Evolutionary conservation across 805 yeast genomes (phyloP).

Genomic region (Maudiozyma serrabonitensis): DNA sequence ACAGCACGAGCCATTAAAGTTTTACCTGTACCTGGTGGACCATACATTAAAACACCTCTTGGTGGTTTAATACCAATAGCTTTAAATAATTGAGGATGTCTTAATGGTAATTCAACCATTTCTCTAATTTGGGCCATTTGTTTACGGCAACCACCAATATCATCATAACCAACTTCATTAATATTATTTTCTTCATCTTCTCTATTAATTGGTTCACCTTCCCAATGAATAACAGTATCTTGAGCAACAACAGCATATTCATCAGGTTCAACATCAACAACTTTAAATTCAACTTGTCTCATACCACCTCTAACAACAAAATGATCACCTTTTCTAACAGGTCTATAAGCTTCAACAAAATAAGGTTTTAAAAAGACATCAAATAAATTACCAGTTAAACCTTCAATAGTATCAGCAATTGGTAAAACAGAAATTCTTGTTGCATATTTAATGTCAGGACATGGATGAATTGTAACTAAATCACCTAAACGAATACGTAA

Average conservation of each 20-base stretch:
- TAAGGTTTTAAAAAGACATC: constrained; percentile 96
- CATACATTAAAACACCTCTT: constrained; percentile 94
- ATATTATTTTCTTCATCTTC: constrained; percentile 64
- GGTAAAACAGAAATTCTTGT: constrained; percentile 90
- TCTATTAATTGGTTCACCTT: constrained; percentile 91
- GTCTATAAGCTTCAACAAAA: constrained; percentile 97
- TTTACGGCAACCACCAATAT: constrained; percentile 97
- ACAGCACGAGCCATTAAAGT: constrained; percentile 99
- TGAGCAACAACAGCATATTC: constrained; percentile 97
- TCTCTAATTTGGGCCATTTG: constrained; percentile 99
- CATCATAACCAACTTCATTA: constrained; percentile 97
- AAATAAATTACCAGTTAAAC: constrained; percentile 90
- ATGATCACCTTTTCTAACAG: constrained; percentile 94
- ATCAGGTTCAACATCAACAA: constrained; percentile 95
- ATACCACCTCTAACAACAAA: constrained; percentile 97
- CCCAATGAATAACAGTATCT: constrained; percentile 96
- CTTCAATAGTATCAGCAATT: constrained; percentile 96
- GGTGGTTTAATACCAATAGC: constrained; percentile 98
- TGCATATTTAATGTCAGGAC: constrained; percentile 97
- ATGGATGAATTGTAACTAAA: constrained; percentile 80
- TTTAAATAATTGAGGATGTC: constrained; percentile 97
- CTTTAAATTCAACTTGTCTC: constrained; percentile 98
- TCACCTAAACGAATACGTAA: constrained; percentile 91
- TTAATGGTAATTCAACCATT: constrained; percentile 92
- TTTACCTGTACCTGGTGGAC: constrained; percentile 99